Percentiles rank a stretch among this genome's conserved stretches.
phyloP scores from a whole-genome alignment of 306 rosid species.

The Prinsepia uniflora region DNA sequence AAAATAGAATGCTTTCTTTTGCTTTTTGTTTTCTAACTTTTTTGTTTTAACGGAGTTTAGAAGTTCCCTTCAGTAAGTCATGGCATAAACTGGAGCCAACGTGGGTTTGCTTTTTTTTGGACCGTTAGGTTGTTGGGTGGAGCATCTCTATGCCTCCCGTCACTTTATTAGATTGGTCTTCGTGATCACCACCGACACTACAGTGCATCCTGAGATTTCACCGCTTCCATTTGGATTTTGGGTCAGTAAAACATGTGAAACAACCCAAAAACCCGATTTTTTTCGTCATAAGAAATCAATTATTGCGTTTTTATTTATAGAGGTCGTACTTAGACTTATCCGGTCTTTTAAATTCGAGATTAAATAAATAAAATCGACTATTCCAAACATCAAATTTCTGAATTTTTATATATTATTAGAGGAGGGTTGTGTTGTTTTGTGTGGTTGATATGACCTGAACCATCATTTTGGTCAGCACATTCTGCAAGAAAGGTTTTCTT shows the following conservation, averaged over 20 bases:
- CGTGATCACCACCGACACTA: not conserved
- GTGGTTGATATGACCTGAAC: not conserved
- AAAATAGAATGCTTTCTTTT: not conserved
- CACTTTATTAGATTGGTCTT: not conserved
- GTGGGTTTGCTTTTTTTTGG: not conserved
- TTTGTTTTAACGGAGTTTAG: not conserved
- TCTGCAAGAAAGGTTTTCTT: not conserved
- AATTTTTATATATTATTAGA: no score
- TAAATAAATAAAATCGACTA: no score
- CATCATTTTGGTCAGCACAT: not conserved
- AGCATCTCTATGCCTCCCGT: not conserved
- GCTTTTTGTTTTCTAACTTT: not conserved
- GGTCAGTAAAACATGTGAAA: not conserved
- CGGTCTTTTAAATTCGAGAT: no score
- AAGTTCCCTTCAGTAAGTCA: not conserved
- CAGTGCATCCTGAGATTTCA: not conserved
- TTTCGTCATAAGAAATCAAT: no score
- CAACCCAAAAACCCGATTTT: no score
- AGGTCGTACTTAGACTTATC: not conserved
- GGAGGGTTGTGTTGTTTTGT: not conserved
- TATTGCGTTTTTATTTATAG: not conserved
- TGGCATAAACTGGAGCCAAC: not conserved
- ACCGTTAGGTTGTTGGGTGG: not conserved
- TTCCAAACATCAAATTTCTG: no score
- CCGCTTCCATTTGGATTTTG: not conserved